Conservation (phyloP, 2,329 filamentous ascomycete species). For the Chaetomium olivaceum region DNA sequence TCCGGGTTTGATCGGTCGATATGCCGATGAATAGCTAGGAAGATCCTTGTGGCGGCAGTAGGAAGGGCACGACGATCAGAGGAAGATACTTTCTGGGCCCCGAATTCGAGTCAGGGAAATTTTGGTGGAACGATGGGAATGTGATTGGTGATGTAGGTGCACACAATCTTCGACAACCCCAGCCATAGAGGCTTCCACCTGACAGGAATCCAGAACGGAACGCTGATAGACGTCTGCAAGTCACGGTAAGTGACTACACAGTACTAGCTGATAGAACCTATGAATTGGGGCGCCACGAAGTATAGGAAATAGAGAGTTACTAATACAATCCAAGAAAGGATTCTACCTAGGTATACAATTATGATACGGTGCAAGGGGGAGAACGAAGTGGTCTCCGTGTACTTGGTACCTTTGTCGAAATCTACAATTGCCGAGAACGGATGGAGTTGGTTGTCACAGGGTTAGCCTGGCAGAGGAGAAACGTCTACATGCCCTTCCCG, state of each 20-base stretch:
- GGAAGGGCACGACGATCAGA: background rate
- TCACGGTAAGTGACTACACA: too few species aligned
- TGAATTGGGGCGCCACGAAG: too few species aligned
- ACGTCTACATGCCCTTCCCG: background rate
- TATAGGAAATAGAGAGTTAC: too few species aligned
- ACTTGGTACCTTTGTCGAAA: background rate
- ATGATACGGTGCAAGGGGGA: background rate
- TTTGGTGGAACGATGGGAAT: background rate
- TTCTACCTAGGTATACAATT: too few species aligned
- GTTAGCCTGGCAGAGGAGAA: background rate
- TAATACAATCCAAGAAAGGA: too few species aligned
- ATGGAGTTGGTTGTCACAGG: background rate
- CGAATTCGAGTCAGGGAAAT: background rate
- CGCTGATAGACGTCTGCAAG: too few species aligned
- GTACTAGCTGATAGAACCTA: too few species aligned
- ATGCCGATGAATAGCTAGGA: background rate
- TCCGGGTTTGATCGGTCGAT: too few species aligned
- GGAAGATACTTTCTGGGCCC: background rate
- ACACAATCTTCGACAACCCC: too few species aligned
- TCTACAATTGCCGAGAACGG: background rate
- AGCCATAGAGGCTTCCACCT: background rate
- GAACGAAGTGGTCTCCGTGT: background rate
- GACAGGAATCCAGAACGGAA: too few species aligned
- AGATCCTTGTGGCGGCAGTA: background rate
- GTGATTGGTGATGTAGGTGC: background rate